phyloP scores from a whole-genome alignment of 495 filamentous ascomycete species.

The Trichocladium uniseriatum region DNA sequence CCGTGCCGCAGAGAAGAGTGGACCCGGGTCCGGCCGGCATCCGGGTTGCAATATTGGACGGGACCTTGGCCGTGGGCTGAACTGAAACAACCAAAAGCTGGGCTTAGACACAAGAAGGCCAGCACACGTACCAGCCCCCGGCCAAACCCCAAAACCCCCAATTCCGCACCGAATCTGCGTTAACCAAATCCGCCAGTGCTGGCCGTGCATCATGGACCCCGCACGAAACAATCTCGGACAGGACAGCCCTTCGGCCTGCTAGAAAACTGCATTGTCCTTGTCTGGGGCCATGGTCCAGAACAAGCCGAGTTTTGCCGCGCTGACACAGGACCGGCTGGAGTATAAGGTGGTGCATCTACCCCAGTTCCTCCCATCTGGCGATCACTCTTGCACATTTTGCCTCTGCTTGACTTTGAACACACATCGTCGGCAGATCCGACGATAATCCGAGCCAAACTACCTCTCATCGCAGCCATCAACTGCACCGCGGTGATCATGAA shows the following conservation, averaged over 20 bases:
- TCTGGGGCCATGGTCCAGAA: slow-evolving; percentile 3
- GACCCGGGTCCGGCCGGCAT: background rate
- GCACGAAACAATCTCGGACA: slow-evolving; percentile 1
- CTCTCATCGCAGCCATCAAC: background rate
- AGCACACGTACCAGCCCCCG: background rate
- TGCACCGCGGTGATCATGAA: slow-evolving; percentile 12
- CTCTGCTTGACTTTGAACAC: background rate
- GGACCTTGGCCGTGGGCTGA: too few species aligned
- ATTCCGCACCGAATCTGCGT: too few species aligned
- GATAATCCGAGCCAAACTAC: background rate
- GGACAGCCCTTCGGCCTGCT: background rate
- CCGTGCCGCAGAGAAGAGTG: slow-evolving; percentile 9
- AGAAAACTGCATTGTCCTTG: background rate
- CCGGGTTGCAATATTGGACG: background rate
- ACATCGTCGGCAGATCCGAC: slow-evolving; percentile 7
- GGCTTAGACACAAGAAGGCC: slow-evolving; percentile 1
- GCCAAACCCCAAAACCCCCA: background rate
- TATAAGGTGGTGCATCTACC: slow-evolving; percentile 11
- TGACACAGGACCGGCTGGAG: background rate
- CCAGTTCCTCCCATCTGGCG: background rate
- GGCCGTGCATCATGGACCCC: background rate
- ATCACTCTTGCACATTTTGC: slow-evolving; percentile 9
- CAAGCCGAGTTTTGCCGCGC: slow-evolving; percentile 1
- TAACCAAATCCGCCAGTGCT: background rate
- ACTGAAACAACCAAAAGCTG: slow-evolving; percentile 6